Percentiles rank a stretch among this genome's conserved stretches.
phyloP scores from a whole-genome alignment of 2,329 filamentous ascomycete species.

The Conoideocrella luteorostrata region DNA sequence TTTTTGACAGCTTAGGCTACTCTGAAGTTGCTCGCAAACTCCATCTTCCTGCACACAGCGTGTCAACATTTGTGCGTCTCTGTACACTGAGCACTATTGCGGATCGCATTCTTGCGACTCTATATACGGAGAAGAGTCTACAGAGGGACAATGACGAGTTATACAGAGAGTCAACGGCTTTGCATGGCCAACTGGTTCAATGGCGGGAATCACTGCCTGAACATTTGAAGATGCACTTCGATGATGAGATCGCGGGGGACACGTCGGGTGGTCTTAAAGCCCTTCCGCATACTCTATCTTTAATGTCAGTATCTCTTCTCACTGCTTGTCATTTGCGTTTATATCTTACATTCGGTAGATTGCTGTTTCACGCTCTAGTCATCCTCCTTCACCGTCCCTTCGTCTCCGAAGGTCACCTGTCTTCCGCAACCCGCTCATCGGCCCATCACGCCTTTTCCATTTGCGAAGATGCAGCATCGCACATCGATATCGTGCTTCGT shows the following conservation, averaged over 20 bases:
- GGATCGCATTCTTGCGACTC: conserved; percentile 37
- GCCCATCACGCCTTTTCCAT: conserved; percentile 36
- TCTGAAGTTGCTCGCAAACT: conserved; percentile 21
- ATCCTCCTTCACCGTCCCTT: conserved; percentile 50
- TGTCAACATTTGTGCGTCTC: conserved; percentile 34
- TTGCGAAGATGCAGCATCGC: conserved; percentile 39
- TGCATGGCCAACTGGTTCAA: conserved; percentile 33
- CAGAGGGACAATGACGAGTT: conserved; percentile 27
- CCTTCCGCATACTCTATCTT: too few relatives aligned
- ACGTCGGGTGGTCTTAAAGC: too few relatives aligned
- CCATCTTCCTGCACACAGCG: conserved; percentile 32
- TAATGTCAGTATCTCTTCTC: too few relatives aligned
- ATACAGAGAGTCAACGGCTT: conserved; percentile 24
- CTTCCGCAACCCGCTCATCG: conserved; percentile 32
- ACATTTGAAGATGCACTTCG: conserved; percentile 33
- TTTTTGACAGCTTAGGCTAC: conserved; percentile 41
- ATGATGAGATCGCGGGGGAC: too few relatives aligned
- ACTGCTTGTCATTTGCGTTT: too few relatives aligned
- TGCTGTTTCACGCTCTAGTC: conserved; percentile 42
- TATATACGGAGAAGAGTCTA: conserved; percentile 37
- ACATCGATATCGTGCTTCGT: conserved; percentile 36
- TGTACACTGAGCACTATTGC: conserved; percentile 40
- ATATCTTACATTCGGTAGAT: too few relatives aligned
- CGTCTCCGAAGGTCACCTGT: conserved; percentile 41
- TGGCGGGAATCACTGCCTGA: conserved; percentile 36